Percentiles rank a stretch among this genome's conserved stretches.
Conservation (phyloP, 1,284 basidiomycete species). For the Lentinula novae-zelandiae region DNA sequence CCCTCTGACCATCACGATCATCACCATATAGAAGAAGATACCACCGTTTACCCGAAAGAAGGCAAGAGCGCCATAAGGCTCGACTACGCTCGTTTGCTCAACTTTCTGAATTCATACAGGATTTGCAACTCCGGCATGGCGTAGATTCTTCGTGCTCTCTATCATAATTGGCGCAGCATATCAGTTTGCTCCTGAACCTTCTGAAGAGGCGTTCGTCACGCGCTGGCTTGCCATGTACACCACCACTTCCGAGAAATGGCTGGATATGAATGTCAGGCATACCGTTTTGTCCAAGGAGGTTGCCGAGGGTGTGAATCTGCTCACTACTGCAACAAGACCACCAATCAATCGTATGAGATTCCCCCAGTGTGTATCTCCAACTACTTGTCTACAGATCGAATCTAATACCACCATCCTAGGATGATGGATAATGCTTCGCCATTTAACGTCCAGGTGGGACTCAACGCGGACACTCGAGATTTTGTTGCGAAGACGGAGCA, state of each 20-base stretch:
- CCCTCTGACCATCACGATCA: constrained; percentile 27
- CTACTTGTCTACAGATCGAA: constrained; percentile 1
- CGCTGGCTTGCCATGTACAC: constrained; percentile 56
- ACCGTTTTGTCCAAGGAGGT: constrained; percentile 43
- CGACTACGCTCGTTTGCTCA: background rate
- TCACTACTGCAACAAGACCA: constrained; percentile 49
- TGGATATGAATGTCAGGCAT: constrained; percentile 51
- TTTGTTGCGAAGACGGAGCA: constrained; percentile 41
- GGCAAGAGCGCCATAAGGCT: constrained; percentile 33
- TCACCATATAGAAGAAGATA: constrained; percentile 37
- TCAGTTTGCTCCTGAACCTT: constrained; percentile 61
- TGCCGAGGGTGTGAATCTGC: constrained; percentile 41
- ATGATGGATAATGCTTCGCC: constrained; percentile 47
- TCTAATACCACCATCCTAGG: constrained; percentile 24
- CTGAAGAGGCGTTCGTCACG: constrained; percentile 57
- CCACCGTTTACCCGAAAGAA: constrained; percentile 52
- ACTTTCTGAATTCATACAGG: constrained; percentile 28
- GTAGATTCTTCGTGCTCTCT: constrained; percentile 47
- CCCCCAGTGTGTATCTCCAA: constrained; percentile 54
- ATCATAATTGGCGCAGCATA: constrained; percentile 49
- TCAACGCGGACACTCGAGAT: constrained; percentile 36
- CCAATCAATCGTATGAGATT: constrained; percentile 58
- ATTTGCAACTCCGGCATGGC: constrained; percentile 62
- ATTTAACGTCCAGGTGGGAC: constrained; percentile 47
- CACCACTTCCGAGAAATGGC: constrained; percentile 48